Evolutionary conservation across 345 rosid species (phyloP).

Genomic region (Corymbia maculata): DNA sequence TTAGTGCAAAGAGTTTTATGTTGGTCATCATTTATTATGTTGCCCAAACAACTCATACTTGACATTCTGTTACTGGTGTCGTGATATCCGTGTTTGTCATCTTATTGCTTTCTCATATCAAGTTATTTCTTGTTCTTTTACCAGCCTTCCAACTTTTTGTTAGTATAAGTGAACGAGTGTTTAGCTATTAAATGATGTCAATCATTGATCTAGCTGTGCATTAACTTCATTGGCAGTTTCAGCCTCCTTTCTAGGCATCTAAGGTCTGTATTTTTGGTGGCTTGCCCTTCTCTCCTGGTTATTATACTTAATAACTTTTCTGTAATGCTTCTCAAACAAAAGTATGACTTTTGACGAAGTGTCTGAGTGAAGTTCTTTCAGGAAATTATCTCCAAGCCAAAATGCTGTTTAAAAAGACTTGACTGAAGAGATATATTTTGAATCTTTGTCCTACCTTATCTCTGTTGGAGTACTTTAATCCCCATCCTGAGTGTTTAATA

Average conservation of each 20-base stretch:
- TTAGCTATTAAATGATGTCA: not conserved
- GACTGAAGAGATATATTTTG: not conserved
- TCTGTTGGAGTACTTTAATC: too few species aligned
- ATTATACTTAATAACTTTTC: not conserved
- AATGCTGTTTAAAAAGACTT: not conserved
- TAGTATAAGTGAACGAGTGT: not conserved
- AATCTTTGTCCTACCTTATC: not conserved
- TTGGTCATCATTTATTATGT: too few species aligned
- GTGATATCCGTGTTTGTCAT: too few species aligned
- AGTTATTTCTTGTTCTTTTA: not conserved
- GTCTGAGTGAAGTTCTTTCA: not conserved
- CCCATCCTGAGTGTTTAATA: too few species aligned
- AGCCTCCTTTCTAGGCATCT: not conserved
- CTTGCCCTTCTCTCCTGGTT: not conserved
- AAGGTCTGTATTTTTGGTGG: not conserved
- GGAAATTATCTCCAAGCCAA: not conserved
- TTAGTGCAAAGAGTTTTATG: too few species aligned
- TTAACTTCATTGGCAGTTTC: not conserved
- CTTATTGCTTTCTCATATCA: too few species aligned
- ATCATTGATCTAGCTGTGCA: not conserved
- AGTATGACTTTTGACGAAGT: not conserved
- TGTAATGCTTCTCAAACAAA: not conserved
- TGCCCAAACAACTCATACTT: too few species aligned
- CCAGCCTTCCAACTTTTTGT: not conserved
- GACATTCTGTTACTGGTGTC: too few species aligned